A percentile compares a stretch with the other conserved stretches of the same genome.
Evolutionary conservation across 2,329 filamentous ascomycete genomes (phyloP).

Genomic region (Nothophaeocryptopus gaeumannii): DNA sequence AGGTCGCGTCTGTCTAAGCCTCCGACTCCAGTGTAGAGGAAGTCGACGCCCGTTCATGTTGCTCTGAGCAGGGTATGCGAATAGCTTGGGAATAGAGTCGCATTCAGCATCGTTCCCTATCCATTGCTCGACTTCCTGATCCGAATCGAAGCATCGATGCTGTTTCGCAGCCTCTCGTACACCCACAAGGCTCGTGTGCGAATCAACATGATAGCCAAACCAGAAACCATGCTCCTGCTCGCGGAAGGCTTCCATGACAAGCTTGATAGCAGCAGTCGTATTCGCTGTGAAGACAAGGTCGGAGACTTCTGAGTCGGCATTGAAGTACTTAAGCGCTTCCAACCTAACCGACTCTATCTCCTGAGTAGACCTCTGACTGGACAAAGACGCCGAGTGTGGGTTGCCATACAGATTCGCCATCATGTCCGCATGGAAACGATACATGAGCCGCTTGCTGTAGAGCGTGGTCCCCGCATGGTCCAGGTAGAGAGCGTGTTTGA

Average conservation of each 20-base stretch:
- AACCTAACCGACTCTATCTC: slow-evolving; percentile 71
- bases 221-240: slow-evolving; percentile 66
- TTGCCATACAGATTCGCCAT: slow-evolving; percentile 79
- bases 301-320: slow-evolving; percentile 75
- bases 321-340: slow-evolving; percentile 70
- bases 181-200: slow-evolving; percentile 84
- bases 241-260: slow-evolving; percentile 75
- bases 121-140: slow-evolving; percentile 65
- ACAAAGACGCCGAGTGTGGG: slow-evolving; percentile 81
- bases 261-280: slow-evolving; percentile 84
- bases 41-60: slow-evolving; percentile 83
- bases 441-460: slow-evolving; percentile 67
- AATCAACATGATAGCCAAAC: slow-evolving; percentile 79
- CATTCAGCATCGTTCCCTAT: slow-evolving; percentile 38
- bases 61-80: slow-evolving; percentile 87
- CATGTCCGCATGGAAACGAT: slow-evolving; percentile 76
- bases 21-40: slow-evolving; percentile 62
- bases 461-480: slow-evolving; percentile 92
- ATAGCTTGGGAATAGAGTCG: slow-evolving; percentile 48
- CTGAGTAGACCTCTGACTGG: slow-evolving; percentile 69
- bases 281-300: slow-evolving; percentile 91
- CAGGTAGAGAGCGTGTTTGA: slow-evolving; percentile 58
- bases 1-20: too few relatives aligned
- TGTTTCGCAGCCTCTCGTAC: slow-evolving; percentile 61
- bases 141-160: slow-evolving; percentile 64